Conservation (phyloP, 2,329 filamentous ascomycete species). For the Diplodia scrobiculata region DNA sequence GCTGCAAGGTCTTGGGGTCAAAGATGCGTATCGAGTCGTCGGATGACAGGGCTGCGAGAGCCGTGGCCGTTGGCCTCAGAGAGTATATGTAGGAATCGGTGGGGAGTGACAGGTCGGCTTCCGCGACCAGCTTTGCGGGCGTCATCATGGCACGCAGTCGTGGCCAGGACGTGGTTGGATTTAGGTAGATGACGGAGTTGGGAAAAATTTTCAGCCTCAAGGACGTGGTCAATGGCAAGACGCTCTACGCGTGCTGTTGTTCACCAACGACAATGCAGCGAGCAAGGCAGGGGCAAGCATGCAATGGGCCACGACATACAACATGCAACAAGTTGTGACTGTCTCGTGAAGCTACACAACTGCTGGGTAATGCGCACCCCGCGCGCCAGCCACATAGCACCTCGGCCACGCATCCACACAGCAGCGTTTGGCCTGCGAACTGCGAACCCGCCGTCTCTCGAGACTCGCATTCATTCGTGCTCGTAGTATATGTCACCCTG, state of each 20-base stretch:
- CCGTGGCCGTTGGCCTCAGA: slow-evolving; percentile 39
- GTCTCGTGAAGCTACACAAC: background rate
- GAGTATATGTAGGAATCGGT: slow-evolving; percentile 46
- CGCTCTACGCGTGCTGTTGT: background rate
- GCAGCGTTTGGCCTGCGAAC: background rate
- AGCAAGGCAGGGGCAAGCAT: background rate
- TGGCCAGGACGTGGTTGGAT: background rate
- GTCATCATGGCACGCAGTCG: slow-evolving; percentile 15
- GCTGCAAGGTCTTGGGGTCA: slow-evolving; percentile 59
- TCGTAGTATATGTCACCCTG: slow-evolving; percentile 50
- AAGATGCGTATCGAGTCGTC: slow-evolving; percentile 70
- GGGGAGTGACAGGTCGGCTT: slow-evolving; percentile 37
- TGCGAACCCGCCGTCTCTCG: background rate
- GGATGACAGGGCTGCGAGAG: slow-evolving; percentile 66
- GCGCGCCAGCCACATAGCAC: background rate
- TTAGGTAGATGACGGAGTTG: slow-evolving; percentile 8
- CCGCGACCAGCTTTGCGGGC: slow-evolving; percentile 27
- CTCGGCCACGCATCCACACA: background rate
- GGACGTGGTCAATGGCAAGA: background rate
- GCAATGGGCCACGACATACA: background rate
- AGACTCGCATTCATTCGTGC: background rate
- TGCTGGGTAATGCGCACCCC: background rate
- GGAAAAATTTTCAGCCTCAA: slow-evolving; percentile 14
- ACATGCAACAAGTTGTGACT: too few species aligned
- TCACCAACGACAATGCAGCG: background rate